phyloP scores from a whole-genome alignment of 2,329 filamentous ascomycete species.

The Colletotrichum godetiae region DNA sequence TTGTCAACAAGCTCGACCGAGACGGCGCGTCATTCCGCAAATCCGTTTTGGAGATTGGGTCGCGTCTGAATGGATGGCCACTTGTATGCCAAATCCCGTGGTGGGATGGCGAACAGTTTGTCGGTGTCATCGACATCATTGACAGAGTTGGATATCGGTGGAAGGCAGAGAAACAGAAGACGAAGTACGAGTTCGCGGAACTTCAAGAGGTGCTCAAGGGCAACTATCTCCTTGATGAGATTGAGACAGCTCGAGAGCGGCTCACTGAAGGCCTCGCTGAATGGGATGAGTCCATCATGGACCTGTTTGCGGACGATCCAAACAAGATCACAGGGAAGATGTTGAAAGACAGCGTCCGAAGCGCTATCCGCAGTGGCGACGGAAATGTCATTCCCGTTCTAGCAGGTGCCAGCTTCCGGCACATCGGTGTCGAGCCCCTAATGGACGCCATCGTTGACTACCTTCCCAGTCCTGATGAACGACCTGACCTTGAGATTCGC shows the following conservation, averaged over 20 bases:
- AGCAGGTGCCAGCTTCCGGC: constrained; percentile 91
- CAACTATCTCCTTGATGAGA: constrained; percentile 70
- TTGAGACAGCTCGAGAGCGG: constrained; percentile 79
- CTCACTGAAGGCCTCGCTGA: constrained; percentile 89
- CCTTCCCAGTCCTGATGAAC: constrained; percentile 83
- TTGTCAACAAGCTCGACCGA: constrained; percentile 83
- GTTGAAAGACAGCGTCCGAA: constrained; percentile 80
- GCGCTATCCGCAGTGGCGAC: constrained; percentile 74
- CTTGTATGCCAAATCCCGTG: constrained; percentile 95
- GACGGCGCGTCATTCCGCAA: constrained; percentile 83
- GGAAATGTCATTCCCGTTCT: constrained; percentile 87
- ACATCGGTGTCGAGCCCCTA: constrained; percentile 92
- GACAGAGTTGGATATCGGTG: constrained; percentile 81
- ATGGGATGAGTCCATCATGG: constrained; percentile 87
- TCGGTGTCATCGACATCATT: constrained; percentile 87
- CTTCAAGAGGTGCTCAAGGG: constrained; percentile 49
- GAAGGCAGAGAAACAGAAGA: constrained; percentile 55
- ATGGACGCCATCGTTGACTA: constrained; percentile 91
- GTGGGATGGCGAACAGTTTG: constrained; percentile 85
- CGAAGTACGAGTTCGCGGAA: constrained; percentile 41
- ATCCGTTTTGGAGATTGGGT: constrained; percentile 87
- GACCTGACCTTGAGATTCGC: constrained; percentile 82
- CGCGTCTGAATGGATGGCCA: constrained; percentile 84
- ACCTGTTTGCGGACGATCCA: constrained; percentile 82
- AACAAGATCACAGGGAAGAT: constrained; percentile 76